Percentiles rank a stretch among this genome's conserved stretches.
Evolutionary conservation across 768 basidiomycete species (phyloP).

Genomic region (Leccinum imitatum): DNA sequence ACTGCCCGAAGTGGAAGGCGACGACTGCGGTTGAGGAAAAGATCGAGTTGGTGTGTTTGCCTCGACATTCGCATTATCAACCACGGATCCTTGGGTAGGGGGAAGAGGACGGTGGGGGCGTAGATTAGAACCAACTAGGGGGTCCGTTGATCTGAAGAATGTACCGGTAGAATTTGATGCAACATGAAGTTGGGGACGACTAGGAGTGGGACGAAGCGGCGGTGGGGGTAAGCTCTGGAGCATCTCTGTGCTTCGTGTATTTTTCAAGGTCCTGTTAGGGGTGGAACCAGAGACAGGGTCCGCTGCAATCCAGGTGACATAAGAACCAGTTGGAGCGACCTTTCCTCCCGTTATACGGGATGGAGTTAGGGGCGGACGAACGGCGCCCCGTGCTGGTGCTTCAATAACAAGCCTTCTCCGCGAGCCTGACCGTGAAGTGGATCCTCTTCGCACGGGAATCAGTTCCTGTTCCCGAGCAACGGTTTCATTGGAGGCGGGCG

Average conservation of each 20-base stretch:
- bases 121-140: conserved; percentile 14
- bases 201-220: conserved; percentile 30
- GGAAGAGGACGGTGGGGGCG: conserved; percentile 32
- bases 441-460: conserved; percentile 7
- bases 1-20: conserved; percentile 19
- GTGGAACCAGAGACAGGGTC: conserved; percentile 35
- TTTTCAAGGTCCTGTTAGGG: conserved; percentile 31
- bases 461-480: conserved; percentile 21
- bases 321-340: conserved; percentile 21
- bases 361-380: conserved; percentile 17
- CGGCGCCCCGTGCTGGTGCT: not conserved
- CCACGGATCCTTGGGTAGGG: conserved; percentile 25
- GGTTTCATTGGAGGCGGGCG: conserved; percentile 24
- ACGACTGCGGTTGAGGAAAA: conserved; percentile 26
- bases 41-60: conserved; percentile 17
- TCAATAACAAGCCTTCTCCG: conserved; percentile 11
- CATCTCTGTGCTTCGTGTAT: conserved; percentile 30
- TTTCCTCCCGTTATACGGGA: conserved; percentile 26
- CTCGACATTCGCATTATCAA: conserved; percentile 23
- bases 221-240: conserved; percentile 21
- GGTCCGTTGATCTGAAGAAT: conserved; percentile 21
- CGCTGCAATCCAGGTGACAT: conserved; percentile 30
- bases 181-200: conserved; percentile 28
- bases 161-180: conserved; percentile 18
- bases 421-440: conserved; percentile 20